Percentiles rank a stretch among this genome's conserved stretches.
Conservation (phyloP, 2,329 filamentous ascomycete genomes). For the Bisporella sp. region DNA sequence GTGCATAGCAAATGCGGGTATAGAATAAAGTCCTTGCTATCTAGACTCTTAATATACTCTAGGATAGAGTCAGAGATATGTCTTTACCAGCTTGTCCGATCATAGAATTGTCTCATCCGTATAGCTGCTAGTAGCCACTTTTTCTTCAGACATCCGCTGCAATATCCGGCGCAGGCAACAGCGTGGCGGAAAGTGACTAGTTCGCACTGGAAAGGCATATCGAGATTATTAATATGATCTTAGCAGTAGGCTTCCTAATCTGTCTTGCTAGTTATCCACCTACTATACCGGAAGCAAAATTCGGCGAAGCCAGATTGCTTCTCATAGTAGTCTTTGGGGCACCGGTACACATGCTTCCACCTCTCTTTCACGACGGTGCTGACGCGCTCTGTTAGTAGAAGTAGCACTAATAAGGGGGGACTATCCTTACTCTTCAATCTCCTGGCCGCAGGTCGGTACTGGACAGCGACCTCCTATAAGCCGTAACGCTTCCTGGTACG, state of each 20-base stretch:
- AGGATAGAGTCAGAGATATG: conserved; percentile 6
- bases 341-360: conserved; percentile 9
- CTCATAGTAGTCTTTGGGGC: conserved; percentile 7
- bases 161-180: conserved; percentile 9
- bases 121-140: conserved; percentile 2
- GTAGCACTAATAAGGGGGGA: conserved; percentile 29
- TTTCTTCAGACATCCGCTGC: conserved; percentile 3
- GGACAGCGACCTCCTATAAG: conserved; percentile 6
- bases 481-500: conserved; percentile 7
- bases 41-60: conserved; percentile 5
- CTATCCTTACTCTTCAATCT: conserved; percentile 11
- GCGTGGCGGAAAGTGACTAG: conserved; percentile 5
- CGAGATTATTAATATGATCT: conserved; percentile 11
- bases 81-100: conserved; percentile 4
- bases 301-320: conserved; percentile 10
- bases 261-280: conserved; percentile 8
- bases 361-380: conserved; percentile 5
- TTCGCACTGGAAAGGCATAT: conserved; percentile 9
- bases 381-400: conserved; percentile 5
- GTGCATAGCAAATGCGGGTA: conserved; percentile 7
- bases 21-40: conserved; percentile 6
- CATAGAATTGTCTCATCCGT: neutral
- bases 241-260: conserved; percentile 10
- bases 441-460: conserved; percentile 5
- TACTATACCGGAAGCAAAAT: conserved; percentile 10